Percentiles rank a stretch among this genome's conserved stretches.
Conservation (phyloP, 208 protist species). For the Acanthamoeba castellanii region DNA sequence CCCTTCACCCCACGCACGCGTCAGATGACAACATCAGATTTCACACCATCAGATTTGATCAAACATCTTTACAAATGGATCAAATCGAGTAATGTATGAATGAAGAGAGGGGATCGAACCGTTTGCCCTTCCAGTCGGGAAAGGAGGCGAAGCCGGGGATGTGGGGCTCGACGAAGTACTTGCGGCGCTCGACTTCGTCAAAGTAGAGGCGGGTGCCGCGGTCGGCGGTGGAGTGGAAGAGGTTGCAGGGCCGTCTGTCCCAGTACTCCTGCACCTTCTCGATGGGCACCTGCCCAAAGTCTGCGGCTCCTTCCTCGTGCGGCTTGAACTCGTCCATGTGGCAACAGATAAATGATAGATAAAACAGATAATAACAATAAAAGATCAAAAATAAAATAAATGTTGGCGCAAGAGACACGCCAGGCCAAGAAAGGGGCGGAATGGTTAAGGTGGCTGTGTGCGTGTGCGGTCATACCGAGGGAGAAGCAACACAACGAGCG, state of each 20-base stretch:
- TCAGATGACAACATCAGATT: no score
- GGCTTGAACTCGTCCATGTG: constrained; percentile 57
- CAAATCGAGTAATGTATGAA: neutral
- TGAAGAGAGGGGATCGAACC: neutral
- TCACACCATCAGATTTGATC: no score
- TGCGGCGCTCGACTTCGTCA: constrained; percentile 48
- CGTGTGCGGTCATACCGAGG: no score
- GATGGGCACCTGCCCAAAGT: neutral
- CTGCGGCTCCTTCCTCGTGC: neutral
- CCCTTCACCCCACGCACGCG: neutral
- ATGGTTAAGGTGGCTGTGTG: no score
- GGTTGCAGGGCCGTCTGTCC: constrained; percentile 47
- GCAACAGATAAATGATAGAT: no score
- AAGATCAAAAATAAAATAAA: no score
- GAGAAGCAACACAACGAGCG: no score
- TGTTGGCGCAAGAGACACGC: no score
- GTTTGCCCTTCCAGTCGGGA: constrained; percentile 16
- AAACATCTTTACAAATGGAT: no score
- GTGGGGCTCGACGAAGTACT: constrained; percentile 70
- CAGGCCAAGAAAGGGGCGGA: no score
- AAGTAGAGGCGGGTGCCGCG: constrained; percentile 29
- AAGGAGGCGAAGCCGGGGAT: constrained; percentile 61
- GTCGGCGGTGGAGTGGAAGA: neutral
- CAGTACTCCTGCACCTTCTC: constrained; percentile 37
- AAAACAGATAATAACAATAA: no score